Base-by-base conservation (phyloP, 805 yeast species). In the Torulaspora quercuum region DNA sequence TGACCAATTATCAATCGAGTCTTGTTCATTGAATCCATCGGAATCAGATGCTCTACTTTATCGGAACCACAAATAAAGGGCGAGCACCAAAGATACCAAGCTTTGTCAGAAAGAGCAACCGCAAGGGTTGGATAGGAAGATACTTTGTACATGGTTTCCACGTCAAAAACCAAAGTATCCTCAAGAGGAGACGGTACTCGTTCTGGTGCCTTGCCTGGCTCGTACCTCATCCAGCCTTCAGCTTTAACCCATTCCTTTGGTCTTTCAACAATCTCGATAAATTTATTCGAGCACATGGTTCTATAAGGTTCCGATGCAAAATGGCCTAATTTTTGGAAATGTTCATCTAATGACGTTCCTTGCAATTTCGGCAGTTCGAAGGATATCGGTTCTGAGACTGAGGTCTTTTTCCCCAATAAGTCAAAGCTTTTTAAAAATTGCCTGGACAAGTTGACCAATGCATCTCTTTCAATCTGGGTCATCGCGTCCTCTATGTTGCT, bases 1-100 rank as follows among this genome's bases (percentile, higher is more conserved):
- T 87, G 95, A 0, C 99, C 99, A 3, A 94, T 72, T 2, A 92
- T 69, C 5, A 92, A 64, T 45, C 78, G 80, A 5, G 72, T 69
- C 6, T 53, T 28, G 2, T 56, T 55, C 8, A 59, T 57, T 0
- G 78, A 67, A 44, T 84, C 77, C 56, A 90, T 55, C 0, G 97
- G 96, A 0, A 94, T 76, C 36, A 94, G 61, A 49, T 87, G 95
- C 19, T 80, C 72, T 12, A 63, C 52, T 2, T 58, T 49, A 5
- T 67, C 63, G 1, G 48, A 29, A 2, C 77, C 63, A 1, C 82
- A 70, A 13, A 92, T 58, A 55, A 72, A 79, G 0, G 99, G 98
- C 0, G 95, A 87, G 6, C 87, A 79, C 99, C 99, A 92, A 0
- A 80, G 78, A 54, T 89, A 92, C 95, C 97, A 88, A 0, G 95